Conservation (phyloP, 2,329 filamentous ascomycete genomes). For the Colletotrichum sp. region DNA sequence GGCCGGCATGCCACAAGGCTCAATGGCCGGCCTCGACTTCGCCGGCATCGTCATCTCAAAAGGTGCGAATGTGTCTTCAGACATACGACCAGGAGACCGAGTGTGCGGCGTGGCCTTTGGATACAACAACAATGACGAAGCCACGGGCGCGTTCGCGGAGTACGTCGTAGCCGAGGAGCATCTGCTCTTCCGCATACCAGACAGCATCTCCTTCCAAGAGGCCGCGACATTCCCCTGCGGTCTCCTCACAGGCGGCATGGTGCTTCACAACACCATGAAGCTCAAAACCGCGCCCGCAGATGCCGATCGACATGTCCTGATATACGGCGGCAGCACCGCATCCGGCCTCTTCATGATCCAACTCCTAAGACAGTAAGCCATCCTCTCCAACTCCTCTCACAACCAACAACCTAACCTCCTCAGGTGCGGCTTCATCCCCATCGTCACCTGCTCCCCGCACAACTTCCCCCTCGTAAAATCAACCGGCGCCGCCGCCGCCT, state of each 20-base stretch:
- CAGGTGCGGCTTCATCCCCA: conserved; percentile 39
- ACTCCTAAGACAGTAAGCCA: not conserved
- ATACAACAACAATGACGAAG: conserved; percentile 19
- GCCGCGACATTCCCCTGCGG: conserved; percentile 25
- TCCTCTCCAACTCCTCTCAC: conserved; percentile 17
- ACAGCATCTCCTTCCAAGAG: conserved; percentile 25
- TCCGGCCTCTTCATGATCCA: conserved; percentile 49
- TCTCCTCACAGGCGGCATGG: not conserved
- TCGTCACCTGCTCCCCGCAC: conserved; percentile 48
- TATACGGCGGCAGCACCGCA: conserved; percentile 49
- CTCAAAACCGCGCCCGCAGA: conserved; percentile 27
- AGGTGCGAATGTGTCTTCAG: conserved; percentile 28
- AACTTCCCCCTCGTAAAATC: conserved; percentile 45
- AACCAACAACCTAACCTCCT: not conserved
- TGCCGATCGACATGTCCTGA: conserved; percentile 34
- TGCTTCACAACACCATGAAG: conserved; percentile 25
- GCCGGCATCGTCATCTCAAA: conserved; percentile 33
- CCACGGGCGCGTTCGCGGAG: conserved; percentile 33
- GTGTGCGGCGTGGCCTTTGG: conserved; percentile 29
- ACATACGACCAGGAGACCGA: conserved; percentile 27
- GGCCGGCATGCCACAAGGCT: conserved; percentile 27
- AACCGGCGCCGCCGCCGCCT: conserved; percentile 46
- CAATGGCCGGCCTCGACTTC: conserved; percentile 37
- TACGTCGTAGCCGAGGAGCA: conserved; percentile 26
- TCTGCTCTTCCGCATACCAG: conserved; percentile 28